Evolutionary conservation across 2,329 filamentous ascomycete genomes (phyloP), one percentile per base, ranked within the genome.

Genomic region (Exutisphaerella laricina): DNA sequence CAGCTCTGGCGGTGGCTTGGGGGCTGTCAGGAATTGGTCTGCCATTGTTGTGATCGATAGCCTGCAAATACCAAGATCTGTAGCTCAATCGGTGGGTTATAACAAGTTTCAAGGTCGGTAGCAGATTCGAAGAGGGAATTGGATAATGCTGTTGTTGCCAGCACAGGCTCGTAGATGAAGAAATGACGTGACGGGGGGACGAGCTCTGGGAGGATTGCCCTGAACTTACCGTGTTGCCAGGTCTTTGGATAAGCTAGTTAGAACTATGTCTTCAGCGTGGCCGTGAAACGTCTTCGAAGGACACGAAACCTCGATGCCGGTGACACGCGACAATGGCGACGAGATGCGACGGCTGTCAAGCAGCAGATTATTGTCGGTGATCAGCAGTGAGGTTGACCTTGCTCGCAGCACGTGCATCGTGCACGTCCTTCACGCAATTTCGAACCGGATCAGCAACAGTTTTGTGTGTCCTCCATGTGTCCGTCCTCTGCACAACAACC

Each of bases 1-100:
- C 22, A 65, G 54, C 28, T 57, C 41, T 28, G 59, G 61, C 14
- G 61, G 58, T 23, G 56, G 38, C 32, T 62, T 60, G 1, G 60
- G 53, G 28, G 51, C 31, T 16, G 52, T 32, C 10, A 54, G 45
- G 30, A 39, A 47, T 10, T 33, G 9, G 38, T 47, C 45, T 22
- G 51, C 34, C 51, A 54, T 54, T n/a, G 31, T 51, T 35, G 20
- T 12, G 13, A 20, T 22, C 4, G 9, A 12, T 20, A 21, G 20
- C n/a, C 9, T 13, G 3, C 3, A n/a, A 9, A 12, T 8, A 35
- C 9, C 23, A 26, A 26, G 23, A 26, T 26, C 23, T 26, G 23
- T 12, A 26, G 6, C 23, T 26, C 6, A 26, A n/a, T n/a, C 20
- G n/a, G 33, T 12, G 8, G 20, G 4, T 23, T 10, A 14, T 5